Conservation (phyloP, 768 basidiomycete species). For the Coprinopsis sp. region DNA sequence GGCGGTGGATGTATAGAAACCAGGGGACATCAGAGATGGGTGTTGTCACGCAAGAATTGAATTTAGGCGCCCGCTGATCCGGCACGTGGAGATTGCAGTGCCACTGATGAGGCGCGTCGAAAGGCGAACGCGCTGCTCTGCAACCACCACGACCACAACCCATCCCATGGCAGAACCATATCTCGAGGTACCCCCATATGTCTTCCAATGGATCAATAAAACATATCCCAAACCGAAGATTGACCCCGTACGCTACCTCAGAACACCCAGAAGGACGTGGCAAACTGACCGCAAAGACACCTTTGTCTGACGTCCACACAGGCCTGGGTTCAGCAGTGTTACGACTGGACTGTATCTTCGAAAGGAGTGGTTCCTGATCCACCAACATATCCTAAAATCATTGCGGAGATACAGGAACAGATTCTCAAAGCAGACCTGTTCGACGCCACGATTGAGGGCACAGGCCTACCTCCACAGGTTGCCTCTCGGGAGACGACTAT, state of each 20-base stretch:
- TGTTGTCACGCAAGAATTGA: too few relatives aligned
- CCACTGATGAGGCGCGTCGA: too few relatives aligned
- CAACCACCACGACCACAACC: not conserved
- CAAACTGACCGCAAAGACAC: slow-evolving; percentile 2
- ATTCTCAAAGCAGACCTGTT: slow-evolving; percentile 66
- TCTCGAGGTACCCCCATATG: slow-evolving; percentile 21
- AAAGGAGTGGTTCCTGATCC: slow-evolving; percentile 39
- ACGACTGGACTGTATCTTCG: slow-evolving; percentile 54
- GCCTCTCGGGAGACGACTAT: slow-evolving; percentile 29
- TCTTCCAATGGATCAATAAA: slow-evolving; percentile 50
- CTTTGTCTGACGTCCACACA: slow-evolving; percentile 21
- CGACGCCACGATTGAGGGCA: slow-evolving; percentile 67
- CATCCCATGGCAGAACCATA: slow-evolving; percentile 22
- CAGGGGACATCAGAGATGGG: too few relatives aligned
- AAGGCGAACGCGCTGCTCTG: not conserved
- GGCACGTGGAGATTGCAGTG: too few relatives aligned
- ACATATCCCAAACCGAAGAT: slow-evolving; percentile 58
- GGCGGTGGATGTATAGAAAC: too few relatives aligned
- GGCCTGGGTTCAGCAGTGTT: slow-evolving; percentile 78
- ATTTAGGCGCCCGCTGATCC: too few relatives aligned
- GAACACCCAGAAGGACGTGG: too few relatives aligned
- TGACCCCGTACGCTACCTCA: slow-evolving; percentile 47
- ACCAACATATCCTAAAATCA: slow-evolving; percentile 46
- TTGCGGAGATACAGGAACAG: slow-evolving; percentile 55
- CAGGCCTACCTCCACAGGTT: slow-evolving; percentile 57